Base-by-base conservation (phyloP, 257 asterid species). In the Nicotiana paniculata region DNA sequence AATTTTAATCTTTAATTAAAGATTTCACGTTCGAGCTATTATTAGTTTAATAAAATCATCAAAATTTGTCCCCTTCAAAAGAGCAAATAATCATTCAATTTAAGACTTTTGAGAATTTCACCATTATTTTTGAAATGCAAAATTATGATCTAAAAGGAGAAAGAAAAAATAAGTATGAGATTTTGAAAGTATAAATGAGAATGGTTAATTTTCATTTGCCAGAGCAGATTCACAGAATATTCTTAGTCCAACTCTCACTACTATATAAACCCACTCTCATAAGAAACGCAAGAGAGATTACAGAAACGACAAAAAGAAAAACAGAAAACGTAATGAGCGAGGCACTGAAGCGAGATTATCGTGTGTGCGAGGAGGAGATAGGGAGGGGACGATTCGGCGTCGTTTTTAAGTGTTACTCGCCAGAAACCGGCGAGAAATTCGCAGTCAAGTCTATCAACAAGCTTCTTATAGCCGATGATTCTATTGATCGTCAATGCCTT, bases 361-460 rank as follows among this genome's bases (percentile, higher is more conserved):
- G 81, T 43, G 87, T 93, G 13, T 76, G 88, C 3, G 93, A 89
- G 82, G 93, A 93, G 80, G 93, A 93, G 83, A 81, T 93, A 0
- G 98, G 97, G 7, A 85, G 90, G 82, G 98, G 97, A 81, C 86
- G 88, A 61, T 92, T 83, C 94, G 96, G 97, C 88, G 89, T 87
- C 86, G 95, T 93, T 18, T 92, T 82, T 81, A 90, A 84, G 88
- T 90, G 97, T 83, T 62, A 85, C 84, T 88, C 93, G 72, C 59
- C 85, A 82, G 80, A 1, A 65, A 80, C 90, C 74, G 95, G 91
- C 0, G 84, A 88, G 9, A 32, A 84, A 84, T 89, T 88, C 89
- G 97, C 97, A 85, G 93, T 92, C 1, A 92, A 92, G 70, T 88
- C 96, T 4, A 89, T 92, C 84, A 92, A 91, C 17, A 93, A 93